Base-by-base conservation (phyloP, 2,329 filamentous ascomycete genomes). In the Boeremia exigua region DNA sequence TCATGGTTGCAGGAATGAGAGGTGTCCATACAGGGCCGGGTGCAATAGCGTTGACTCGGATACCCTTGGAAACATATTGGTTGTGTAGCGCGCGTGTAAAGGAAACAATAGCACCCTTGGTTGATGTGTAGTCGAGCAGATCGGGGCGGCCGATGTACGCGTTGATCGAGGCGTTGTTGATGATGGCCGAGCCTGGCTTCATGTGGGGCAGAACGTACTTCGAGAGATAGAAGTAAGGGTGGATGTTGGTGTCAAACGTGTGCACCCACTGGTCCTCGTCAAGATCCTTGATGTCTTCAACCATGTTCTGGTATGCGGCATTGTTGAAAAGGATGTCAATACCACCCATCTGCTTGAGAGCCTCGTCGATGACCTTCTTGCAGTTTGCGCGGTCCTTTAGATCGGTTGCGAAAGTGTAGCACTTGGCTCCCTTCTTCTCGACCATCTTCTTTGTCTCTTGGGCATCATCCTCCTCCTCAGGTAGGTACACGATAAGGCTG, bases 151-250 rank as follows among this genome's bases (percentile, higher is more conserved):
- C 91, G 54, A 92, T 84, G 77, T 94, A 95, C 25, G 88, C 89
- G 73, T 94, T 94, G 72, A 95, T 88, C 29, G 89, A 92, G 39
- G 90, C 87, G 71, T 91, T 92, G 79, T 94, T 95, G 82, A 96
- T 92, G 73, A 96, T 92, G 25, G 86, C 87, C 52, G 86, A 83
- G 32, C 91, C 91, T n/a, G 75, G 74, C 69, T 85, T 84, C 86
- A 95, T 89, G 75, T 93, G 88, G 0, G 86, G 86, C 10, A 95
- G 80, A 11, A 83, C 77, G 69, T 93, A 91, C 74, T 95, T 95
- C 57, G 90, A 83, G 32, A 94, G 80, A 78, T 87, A 94, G 81
- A 92, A 95, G 79, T 86, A 88, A 3, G 89, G 84, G 75, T 94
- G 88, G 68, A 95, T 92, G 78, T 95, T 96, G 43, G 87, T 90